phyloP scores from a whole-genome alignment of 257 asterid genomes.

The Ocimum tenuiflorum region DNA sequence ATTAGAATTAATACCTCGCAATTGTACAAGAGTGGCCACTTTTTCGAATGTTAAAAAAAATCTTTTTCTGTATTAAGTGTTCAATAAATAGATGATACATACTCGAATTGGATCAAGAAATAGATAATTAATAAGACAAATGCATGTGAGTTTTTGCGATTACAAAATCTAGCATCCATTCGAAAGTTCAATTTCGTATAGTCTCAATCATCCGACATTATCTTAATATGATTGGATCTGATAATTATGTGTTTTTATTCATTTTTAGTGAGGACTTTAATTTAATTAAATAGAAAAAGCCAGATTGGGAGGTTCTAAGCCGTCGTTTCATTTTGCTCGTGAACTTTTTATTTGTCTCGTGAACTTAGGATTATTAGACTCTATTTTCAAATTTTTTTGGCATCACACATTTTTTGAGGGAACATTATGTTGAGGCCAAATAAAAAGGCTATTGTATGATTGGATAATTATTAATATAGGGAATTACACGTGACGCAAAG shows the following conservation, averaged over 20 bases:
- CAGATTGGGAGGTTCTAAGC: constrained; percentile 18
- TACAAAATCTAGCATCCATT: too few relatives aligned
- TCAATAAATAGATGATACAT: too few relatives aligned
- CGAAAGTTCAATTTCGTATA: too few relatives aligned
- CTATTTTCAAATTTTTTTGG: constrained; percentile 3
- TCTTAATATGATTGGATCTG: background rate
- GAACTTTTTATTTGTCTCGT: constrained; percentile 48
- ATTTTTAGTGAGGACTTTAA: background rate
- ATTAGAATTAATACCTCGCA: too few relatives aligned
- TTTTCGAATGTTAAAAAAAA: too few relatives aligned
- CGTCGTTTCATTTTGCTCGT: constrained; percentile 45
- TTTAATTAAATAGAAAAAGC: background rate
- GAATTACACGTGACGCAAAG: background rate
- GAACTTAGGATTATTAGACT: constrained; percentile 32
- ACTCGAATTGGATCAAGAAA: too few relatives aligned
- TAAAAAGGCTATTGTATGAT: background rate
- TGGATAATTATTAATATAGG: background rate
- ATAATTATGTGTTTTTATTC: background rate
- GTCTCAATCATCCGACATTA: background rate
- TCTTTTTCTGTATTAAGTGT: too few relatives aligned
- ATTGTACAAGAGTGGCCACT: too few relatives aligned
- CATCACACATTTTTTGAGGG: constrained; percentile 24
- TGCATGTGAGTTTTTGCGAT: too few relatives aligned
- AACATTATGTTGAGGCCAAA: constrained; percentile 12
- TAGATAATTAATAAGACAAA: too few relatives aligned